A percentile compares a stretch with the other conserved stretches of the same genome.
Evolutionary conservation across 2,329 filamentous ascomycete genomes (phyloP).

Genomic region (Akanthomyces dipterigenus): DNA sequence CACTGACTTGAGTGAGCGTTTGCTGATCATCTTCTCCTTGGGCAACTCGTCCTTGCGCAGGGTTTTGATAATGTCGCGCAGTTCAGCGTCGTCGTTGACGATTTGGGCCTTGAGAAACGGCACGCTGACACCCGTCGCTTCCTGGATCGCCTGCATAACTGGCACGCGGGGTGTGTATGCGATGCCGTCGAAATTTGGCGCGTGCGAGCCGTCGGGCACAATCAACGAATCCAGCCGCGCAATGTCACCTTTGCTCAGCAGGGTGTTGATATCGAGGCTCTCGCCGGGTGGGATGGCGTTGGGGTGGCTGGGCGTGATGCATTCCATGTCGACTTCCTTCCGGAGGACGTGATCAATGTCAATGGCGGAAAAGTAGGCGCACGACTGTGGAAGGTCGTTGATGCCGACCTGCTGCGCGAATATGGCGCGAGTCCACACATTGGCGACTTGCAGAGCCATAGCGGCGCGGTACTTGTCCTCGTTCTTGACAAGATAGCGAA

Average conservation of each 20-base stretch:
- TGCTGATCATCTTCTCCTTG: slow-evolving; percentile 21
- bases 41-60: slow-evolving; percentile 32
- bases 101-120: slow-evolving; percentile 82
- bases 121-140: slow-evolving; percentile 38
- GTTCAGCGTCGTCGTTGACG: slow-evolving; percentile 62
- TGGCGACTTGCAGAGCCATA: slow-evolving; percentile 88
- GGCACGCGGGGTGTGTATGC: slow-evolving; percentile 64
- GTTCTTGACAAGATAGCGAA: slow-evolving; percentile 82
- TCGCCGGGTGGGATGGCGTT: slow-evolving; percentile 76
- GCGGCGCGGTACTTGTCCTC: slow-evolving; percentile 83
- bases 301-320: slow-evolving; percentile 81
- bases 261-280: slow-evolving; percentile 71
- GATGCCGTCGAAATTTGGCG: slow-evolving; percentile 56
- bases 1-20: slow-evolving; percentile 22
- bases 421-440: slow-evolving; percentile 96
- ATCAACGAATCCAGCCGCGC: slow-evolving; percentile 64
- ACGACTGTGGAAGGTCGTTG: slow-evolving; percentile 85
- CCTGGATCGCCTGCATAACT: slow-evolving; percentile 69
- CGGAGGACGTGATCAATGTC: slow-evolving; percentile 94
- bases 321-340: slow-evolving; percentile 98
- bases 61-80: slow-evolving; percentile 64
- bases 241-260: slow-evolving; percentile 64
- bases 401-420: slow-evolving; percentile 97
- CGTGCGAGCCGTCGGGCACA: slow-evolving; percentile 41
- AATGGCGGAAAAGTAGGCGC: slow-evolving; percentile 91